phyloP scores from a whole-genome alignment of 768 basidiomycete genomes.

The Lentinula sp. region DNA sequence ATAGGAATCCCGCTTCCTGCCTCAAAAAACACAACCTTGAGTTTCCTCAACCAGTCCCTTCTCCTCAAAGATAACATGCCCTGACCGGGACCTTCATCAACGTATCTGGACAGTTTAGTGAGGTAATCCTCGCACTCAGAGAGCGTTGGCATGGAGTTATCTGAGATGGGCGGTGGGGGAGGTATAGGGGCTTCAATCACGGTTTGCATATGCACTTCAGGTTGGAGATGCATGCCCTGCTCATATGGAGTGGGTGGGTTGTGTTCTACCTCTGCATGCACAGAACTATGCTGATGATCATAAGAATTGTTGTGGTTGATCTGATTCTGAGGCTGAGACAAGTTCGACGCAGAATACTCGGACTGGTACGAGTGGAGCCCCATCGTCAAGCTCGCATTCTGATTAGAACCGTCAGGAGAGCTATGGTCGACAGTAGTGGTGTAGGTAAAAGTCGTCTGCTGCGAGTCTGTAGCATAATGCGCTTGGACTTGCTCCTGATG shows the following conservation, averaged over 20 bases:
- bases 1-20: constrained; percentile 4
- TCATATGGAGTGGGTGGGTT: neutral
- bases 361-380: neutral
- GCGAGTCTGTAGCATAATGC: neutral
- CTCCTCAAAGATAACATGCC: neutral
- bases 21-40: constrained; percentile 3
- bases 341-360: neutral
- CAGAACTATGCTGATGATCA: neutral
- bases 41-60: neutral
- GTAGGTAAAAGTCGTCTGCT: neutral
- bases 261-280: neutral
- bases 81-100: neutral
- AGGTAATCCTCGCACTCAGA: neutral
- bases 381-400: neutral
- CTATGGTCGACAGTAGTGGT: too few relatives aligned
- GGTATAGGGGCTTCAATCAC: neutral
- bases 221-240: neutral
- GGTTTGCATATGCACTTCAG: neutral
- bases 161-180: constrained; percentile 2
- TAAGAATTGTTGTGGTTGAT: neutral
- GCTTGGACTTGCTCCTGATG: neutral
- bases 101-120: neutral
- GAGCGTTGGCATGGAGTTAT: neutral
- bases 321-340: neutral
- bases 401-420: neutral